Evolutionary conservation across 2,329 filamentous ascomycete genomes (phyloP).

Genomic region (Hypoxylon sp.): DNA sequence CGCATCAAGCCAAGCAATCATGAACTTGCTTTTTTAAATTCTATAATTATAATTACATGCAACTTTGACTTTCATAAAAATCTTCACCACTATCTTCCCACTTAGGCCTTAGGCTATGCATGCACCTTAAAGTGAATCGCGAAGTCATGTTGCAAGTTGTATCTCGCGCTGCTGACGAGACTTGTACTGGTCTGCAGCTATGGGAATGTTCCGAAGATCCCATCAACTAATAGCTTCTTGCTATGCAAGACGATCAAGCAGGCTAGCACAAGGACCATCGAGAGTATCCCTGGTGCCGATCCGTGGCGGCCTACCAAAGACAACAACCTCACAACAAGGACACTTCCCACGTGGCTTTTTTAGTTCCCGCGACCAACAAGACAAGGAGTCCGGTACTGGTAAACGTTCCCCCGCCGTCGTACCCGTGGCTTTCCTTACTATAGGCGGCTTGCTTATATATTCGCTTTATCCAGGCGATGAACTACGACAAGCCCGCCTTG

Average conservation of each 20-base stretch:
- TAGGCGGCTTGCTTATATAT: constrained; percentile 50
- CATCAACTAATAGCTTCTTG: constrained; percentile 26
- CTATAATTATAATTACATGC: neutral
- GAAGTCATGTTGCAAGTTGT: constrained; percentile 33
- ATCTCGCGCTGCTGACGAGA: constrained; percentile 18
- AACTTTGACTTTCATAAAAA: constrained; percentile 1
- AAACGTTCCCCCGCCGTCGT: constrained; percentile 43
- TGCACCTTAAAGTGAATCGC: constrained; percentile 6
- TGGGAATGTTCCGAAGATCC: constrained; percentile 32
- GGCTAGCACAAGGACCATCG: constrained; percentile 24
- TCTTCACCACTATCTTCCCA: neutral
- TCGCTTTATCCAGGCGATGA: constrained; percentile 52
- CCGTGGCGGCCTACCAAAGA: constrained; percentile 15
- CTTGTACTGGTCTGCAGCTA: constrained; percentile 25
- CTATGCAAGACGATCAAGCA: constrained; percentile 20
- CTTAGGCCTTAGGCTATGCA: too few relatives aligned
- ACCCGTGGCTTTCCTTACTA: constrained; percentile 45
- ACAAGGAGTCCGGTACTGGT: constrained; percentile 36
- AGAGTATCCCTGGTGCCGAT: constrained; percentile 28
- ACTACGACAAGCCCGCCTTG: constrained; percentile 39
- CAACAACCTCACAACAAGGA: constrained; percentile 20
- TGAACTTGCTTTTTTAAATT: constrained; percentile 3
- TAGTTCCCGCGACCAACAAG: constrained; percentile 33
- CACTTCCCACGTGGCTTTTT: constrained; percentile 43
- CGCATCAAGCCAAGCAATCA: constrained; percentile 3